Percentiles rank a stretch among this genome's conserved stretches.
Evolutionary conservation across 768 basidiomycete species (phyloP).

Genomic region (Lactarius tabidus): DNA sequence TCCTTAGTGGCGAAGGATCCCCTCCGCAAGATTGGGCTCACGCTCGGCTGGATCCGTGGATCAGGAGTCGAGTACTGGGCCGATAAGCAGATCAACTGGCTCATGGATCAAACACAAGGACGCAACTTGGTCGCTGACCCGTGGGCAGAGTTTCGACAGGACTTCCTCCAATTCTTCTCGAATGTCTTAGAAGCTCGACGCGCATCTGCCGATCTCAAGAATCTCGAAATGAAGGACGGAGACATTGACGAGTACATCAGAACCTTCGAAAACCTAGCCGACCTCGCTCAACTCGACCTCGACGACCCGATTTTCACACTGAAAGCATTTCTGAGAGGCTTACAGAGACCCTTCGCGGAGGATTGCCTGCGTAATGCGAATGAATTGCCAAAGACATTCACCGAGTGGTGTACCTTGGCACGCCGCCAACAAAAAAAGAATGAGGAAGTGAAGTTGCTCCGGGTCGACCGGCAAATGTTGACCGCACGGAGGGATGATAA

Average conservation of each 20-base stretch:
- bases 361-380: background rate
- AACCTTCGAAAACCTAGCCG: background rate
- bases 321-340: background rate
- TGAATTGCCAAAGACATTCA: background rate
- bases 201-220: background rate
- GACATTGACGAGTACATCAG: background rate
- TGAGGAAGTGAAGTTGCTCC: background rate
- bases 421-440: background rate
- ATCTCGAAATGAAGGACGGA: background rate
- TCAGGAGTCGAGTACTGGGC: background rate
- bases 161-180: background rate
- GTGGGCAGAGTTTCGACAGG: background rate
- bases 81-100: background rate
- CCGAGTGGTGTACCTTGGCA: background rate
- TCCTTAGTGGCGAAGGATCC: background rate
- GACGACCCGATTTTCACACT: background rate
- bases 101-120: background rate
- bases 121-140: background rate
- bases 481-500: background rate
- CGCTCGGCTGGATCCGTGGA: background rate
- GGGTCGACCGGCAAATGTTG: background rate
- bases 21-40: background rate
- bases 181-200: background rate
- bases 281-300: background rate
- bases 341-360: background rate